Base-by-base conservation (phyloP, 768 basidiomycete genomes). In the Kwoniella newhampshirensis region DNA sequence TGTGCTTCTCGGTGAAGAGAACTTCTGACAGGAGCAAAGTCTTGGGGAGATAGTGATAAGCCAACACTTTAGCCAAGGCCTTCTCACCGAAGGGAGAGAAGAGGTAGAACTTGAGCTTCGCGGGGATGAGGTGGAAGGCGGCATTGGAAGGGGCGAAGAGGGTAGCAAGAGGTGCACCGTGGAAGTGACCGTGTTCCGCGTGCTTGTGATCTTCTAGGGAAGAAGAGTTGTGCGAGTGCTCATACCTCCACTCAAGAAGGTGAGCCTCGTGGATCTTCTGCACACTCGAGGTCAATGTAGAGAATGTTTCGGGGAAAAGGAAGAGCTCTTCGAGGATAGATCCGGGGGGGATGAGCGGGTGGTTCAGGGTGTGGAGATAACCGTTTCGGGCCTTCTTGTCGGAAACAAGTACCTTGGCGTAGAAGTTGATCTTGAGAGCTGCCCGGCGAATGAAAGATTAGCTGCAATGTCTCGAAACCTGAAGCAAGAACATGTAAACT, bases 21-120 rank as follows among this genome's bases (percentile, higher is more conserved):
- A 71, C 63, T 64, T 79, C 79, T 37, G 74, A 67, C 50, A 75
- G 70, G 77, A 77, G 51, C 79, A 85, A 81, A 4, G 81, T 81
- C 63, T 83, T 78, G n/a, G 85, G 73, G 21, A 83, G 74, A 54
- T 83, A 78, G 72, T 87, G 85, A 73, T 81, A 86, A 42, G 82
- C 76, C 13, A 87, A 64, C 18, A 86, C 55, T 72, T 85, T 85
- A 60, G 77, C 80, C 49, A 86, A 59, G 11, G 75, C 81, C 18
- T 63, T 71, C 28, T 78, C 75, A 6, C 85, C 85, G 52, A 83
- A 82, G 0, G 84, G 82, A 3, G 84, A 85, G 74, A 86, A 85
- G 48, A 86, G 76, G 79, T 80, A 86, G 25, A 80, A 62, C 56
- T 77, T 77, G 21, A 86, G 79, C 48, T 79, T 81, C n/a, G 55